Base-by-base conservation (phyloP, 2,329 filamentous ascomycete species). In the Diaporthe velutina region DNA sequence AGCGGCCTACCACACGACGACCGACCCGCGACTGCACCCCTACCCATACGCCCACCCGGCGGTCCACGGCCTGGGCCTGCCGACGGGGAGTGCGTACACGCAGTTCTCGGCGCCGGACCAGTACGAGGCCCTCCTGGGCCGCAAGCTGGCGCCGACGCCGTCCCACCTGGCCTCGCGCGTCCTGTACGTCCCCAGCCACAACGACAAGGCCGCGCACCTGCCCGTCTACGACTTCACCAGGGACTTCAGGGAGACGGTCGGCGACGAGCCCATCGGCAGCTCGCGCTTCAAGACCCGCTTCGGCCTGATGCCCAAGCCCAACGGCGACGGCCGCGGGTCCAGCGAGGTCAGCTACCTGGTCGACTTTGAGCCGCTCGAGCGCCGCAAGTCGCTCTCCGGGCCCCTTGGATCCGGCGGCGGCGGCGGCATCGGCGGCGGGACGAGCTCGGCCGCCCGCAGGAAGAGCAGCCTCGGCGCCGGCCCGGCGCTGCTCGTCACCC, bases 271-370 rank as follows among this genome's bases (percentile, higher is more conserved):
- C 15, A 35, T 76, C 25, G 75, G 75, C 25, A 68, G 70, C 45
- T 71, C 73, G n/a, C 50, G 66, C n/a, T 76, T 76, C 75, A 75
- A 71, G 71, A 73, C 73, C 9, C 68, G 42, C 55, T 54, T 76
- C 33, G 71, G 73, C 15, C 73, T 76, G 1, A 75, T 75, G 75
- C 22, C 28, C 19, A 76, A 76, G 57, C 75, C 75, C 25, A 40
- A 35, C 38, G 75, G 75, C 5, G 75, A 76, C 60, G 75, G 75
- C 33, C 48, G 64, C 28, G 71, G 73, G 40, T 17, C 66, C 28
- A 58, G 67, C 45, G 74, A 71, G 13, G 75, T 76, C 0, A 57
- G 64, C 13, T 76, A 76, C 42, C 70, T 76, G 4, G 55, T 75
- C 38, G 75, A 76, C 66, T 74, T 76, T 13, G 72, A 76, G 61